Evolutionary conservation across 106 monocot species (phyloP).

Genomic region (Platanthera zijinensis): DNA sequence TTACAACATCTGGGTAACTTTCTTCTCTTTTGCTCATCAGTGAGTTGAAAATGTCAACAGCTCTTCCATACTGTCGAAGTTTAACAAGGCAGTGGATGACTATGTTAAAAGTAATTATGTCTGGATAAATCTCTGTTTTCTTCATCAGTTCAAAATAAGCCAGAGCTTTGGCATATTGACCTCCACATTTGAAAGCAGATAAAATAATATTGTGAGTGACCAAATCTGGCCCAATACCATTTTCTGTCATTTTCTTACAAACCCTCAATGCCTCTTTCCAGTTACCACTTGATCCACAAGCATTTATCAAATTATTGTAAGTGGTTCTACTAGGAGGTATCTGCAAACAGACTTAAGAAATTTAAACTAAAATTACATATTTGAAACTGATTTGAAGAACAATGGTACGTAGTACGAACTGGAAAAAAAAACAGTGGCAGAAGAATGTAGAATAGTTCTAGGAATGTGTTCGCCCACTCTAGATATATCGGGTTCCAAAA

Average conservation of each 20-base stretch:
- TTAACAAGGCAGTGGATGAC: conserved; percentile 85
- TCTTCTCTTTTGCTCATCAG: conserved; percentile 57
- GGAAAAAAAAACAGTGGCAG: background rate
- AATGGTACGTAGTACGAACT: background rate
- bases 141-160: conserved; percentile 94
- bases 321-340: conserved; percentile 89
- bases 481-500: background rate
- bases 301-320: conserved; percentile 93
- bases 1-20: conserved; percentile 71
- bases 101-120: conserved; percentile 73
- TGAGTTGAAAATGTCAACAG: conserved; percentile 73
- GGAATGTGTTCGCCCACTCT: background rate
- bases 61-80: conserved; percentile 69
- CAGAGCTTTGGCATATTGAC: conserved; percentile 79
- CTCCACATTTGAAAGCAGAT: conserved; percentile 80
- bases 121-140: conserved; percentile 41
- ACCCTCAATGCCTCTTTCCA: conserved; percentile 87
- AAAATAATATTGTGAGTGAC: conserved; percentile 88
- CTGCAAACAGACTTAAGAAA: conserved; percentile 20
- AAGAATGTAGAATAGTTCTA: background rate
- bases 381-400: background rate
- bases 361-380: background rate
- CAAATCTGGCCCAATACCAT: conserved; percentile 97
- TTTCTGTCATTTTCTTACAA: conserved; percentile 94
- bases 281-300: conserved; percentile 81